These are phyloP conservation scores for Exophiala alcalophila DNA, from an alignment of 2,329 filamentous ascomycete species.

Conservation along the genomic window DNA sequence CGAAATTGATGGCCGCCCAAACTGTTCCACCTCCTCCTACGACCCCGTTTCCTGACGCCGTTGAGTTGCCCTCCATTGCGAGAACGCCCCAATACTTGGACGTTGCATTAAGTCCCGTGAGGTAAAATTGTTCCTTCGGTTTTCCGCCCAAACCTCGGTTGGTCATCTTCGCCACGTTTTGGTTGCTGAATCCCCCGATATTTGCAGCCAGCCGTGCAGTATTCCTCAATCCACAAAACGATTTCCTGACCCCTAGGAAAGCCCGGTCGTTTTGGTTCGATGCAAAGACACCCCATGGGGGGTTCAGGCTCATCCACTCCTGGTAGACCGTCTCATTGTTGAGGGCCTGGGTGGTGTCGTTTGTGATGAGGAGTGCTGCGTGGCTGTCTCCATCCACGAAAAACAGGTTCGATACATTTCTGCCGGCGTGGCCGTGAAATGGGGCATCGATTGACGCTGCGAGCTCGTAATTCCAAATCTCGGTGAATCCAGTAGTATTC, in stretches of 20 bases:
- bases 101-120: slow-evolving; percentile 69
- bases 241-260: slow-evolving; percentile 69
- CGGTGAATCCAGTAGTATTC: slow-evolving; percentile 59
- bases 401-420: slow-evolving; percentile 58
- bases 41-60: slow-evolving; percentile 51
- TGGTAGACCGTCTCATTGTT: slow-evolving; percentile 49
- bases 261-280: slow-evolving; percentile 57
- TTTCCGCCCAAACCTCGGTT: slow-evolving; percentile 62
- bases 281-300: slow-evolving; percentile 75
- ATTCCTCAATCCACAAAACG: slow-evolving; percentile 74
- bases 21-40: slow-evolving; percentile 73
- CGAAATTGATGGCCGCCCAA: slow-evolving; percentile 69
- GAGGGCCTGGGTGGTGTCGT: slow-evolving; percentile 61
- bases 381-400: slow-evolving; percentile 82
- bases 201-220: slow-evolving; percentile 62
- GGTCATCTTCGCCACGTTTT: slow-evolving; percentile 61
- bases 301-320: slow-evolving; percentile 56
- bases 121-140: slow-evolving; percentile 85
- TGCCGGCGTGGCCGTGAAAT: slow-evolving; percentile 56
- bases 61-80: slow-evolving; percentile 59
- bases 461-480: slow-evolving; percentile 75
- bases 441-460: slow-evolving; percentile 76
- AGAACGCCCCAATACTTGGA: slow-evolving; percentile 71
- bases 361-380: slow-evolving; percentile 74
- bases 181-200: slow-evolving; percentile 50